Conservation (phyloP, 495 filamentous ascomycete species). For the Penicillium verhagenii region DNA sequence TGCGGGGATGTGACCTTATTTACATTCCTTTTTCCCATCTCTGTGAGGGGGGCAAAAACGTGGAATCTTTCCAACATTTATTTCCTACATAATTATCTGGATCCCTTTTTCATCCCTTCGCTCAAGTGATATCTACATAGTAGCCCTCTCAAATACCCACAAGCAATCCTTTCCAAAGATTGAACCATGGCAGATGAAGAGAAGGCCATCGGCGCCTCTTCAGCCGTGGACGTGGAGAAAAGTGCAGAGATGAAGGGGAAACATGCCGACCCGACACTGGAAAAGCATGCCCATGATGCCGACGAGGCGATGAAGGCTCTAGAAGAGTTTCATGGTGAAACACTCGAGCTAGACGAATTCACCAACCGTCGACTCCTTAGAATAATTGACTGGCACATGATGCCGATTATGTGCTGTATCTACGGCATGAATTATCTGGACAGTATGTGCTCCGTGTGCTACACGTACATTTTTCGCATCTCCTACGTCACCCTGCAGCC, state of each 20-base stretch:
- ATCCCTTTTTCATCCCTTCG: too few relatives aligned
- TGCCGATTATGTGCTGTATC: constrained; percentile 61
- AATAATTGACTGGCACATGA: constrained; percentile 60
- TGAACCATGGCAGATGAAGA: constrained; percentile 23
- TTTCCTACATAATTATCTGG: too few relatives aligned
- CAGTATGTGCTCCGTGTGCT: constrained; percentile 31
- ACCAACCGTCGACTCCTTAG: constrained; percentile 55
- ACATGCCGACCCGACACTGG: constrained; percentile 35
- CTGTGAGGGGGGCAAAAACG: not conserved
- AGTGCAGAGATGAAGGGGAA: constrained; percentile 1
- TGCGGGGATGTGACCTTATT: not conserved
- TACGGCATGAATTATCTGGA: constrained; percentile 67
- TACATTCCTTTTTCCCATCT: not conserved
- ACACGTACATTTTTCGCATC: not conserved
- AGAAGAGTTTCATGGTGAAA: constrained; percentile 43
- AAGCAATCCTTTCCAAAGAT: not conserved
- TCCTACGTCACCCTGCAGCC: not conserved
- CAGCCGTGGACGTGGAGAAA: constrained; percentile 27
- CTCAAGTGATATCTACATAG: too few relatives aligned
- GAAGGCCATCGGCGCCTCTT: constrained; percentile 15
- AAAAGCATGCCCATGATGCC: constrained; percentile 56
- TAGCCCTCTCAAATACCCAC: too few relatives aligned
- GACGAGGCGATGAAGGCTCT: constrained; percentile 62
- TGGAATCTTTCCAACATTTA: not conserved
- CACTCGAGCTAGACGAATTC: constrained; percentile 51